Conservation (phyloP, 257 asterid species). For the Cruciata laevipes region DNA sequence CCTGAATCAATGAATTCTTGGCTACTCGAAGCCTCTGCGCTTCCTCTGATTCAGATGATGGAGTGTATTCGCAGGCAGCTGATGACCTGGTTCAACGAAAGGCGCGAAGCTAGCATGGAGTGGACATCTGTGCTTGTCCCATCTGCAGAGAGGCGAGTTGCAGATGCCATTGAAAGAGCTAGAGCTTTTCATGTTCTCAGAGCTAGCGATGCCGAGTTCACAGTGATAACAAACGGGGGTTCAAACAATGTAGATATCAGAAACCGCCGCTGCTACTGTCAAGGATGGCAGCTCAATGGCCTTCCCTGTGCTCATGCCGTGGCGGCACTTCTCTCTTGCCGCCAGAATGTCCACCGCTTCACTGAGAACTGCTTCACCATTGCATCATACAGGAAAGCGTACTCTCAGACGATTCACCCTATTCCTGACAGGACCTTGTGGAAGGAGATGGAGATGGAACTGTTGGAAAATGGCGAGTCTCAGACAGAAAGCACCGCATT, state of each 20-base stretch:
- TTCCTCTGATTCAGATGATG: conserved; percentile 70
- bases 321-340: conserved; percentile 58
- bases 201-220: conserved; percentile 51
- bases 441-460: conserved; percentile 27
- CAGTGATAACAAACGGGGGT: conserved; percentile 59
- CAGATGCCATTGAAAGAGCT: conserved; percentile 54
- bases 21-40: conserved; percentile 61
- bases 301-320: conserved; percentile 66
- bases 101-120: conserved; percentile 59
- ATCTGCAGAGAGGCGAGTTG: conserved; percentile 45
- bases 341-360: conserved; percentile 64
- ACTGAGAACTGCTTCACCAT: conserved; percentile 64
- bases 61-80: conserved; percentile 59
- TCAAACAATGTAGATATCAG: conserved; percentile 43
- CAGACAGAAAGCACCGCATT: conserved; percentile 5
- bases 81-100: conserved; percentile 71
- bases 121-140: conserved; percentile 62
- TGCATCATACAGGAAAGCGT: conserved; percentile 49
- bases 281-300: conserved; percentile 62
- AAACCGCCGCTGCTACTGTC: conserved; percentile 41
- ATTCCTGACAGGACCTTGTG: conserved; percentile 57
- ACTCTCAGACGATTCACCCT: conserved; percentile 67
- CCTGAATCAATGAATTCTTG: conserved; percentile 42
- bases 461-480: conserved; percentile 13
- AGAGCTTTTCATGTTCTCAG: conserved; percentile 47